Base-by-base conservation (phyloP, 164 flowering plant genomes). In the Umbilicus rupestris region DNA sequence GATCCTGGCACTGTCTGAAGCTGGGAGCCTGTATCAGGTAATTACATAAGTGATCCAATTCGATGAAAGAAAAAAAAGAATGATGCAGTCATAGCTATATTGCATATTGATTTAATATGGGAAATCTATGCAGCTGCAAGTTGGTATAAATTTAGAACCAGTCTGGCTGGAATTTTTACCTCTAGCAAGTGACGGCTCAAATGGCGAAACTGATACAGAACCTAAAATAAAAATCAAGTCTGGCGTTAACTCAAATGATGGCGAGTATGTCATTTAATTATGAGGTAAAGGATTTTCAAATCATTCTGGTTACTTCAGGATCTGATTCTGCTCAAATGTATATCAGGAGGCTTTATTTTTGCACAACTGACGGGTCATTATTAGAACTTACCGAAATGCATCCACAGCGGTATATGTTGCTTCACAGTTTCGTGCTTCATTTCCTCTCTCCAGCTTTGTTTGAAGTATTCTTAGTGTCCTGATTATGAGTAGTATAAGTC, bases 1-100 rank as follows among this genome's bases (percentile, higher is more conserved):
- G 10, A 79, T 91, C 71, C 82, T 91, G 70, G 83, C 87, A 65
- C 72, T 91, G 5, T 81, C 92, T 26, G 87, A 87, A 70, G 68
- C 80, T 16, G 97, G 97, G 47, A 55, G 55, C 45, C 75, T 89
- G 16, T 85, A 87, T 72, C 88, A 89, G 93, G 97, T 91, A 78
- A 14, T 35, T 35, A 35, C 37, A 50, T 20, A 17, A n/a, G 28
- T 1, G n/a, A 22, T 55, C 60, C 60, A 22, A 22, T 55, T 20
- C 30, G 6, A 29, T 10, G 15, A 55, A 22, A 55, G 60, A 11
- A 9, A 19, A 55, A 5, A 24, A 55, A 5, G 60, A 19, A 22
- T 7, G n/a, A 20, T 29, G 14, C 3, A 29, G 37, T 59, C 31
- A 59, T 12, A 59, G 8, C 16, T 6, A 59, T 59, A 14, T 12